Base-by-base conservation (phyloP, 1,284 basidiomycete genomes). In the Malassezia equina region DNA sequence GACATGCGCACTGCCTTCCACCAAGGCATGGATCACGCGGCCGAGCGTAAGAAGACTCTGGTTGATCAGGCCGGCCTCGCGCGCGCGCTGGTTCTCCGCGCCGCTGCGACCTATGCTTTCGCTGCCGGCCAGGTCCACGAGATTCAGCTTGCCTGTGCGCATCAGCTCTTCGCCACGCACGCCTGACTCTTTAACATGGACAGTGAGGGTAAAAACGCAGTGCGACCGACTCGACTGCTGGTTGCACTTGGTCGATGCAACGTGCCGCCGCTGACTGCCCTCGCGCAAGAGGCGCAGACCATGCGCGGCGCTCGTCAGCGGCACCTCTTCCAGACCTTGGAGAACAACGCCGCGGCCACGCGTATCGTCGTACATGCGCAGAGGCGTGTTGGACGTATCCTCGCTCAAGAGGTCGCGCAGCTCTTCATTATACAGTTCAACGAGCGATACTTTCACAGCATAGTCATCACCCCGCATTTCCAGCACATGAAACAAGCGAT, bases 351-450 rank as follows among this genome's bases (percentile, higher is more conserved):
- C 90, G 23, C 66, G 60, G 11, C 64, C 64, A 32, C 80, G 84
- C 0, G 82, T 78, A 70, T 98, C 94, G 58, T 98, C 93, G 71
- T 89, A 96, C 52, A 98, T 88, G 76, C 62, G 58, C 17, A 67
- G 58, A 11, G 36, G 4, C 21, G 85, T 82, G 25, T 83, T 78
- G 31, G 83, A 75, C 62, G 43, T 17, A 23, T 69, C 66, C n/a
- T 52, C 57, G 87, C 77, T 91, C 86, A 60, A 79, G 39, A 74
- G 47, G 49, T 74, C 71, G 32, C 71, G 69, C n/a, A 98, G 81
- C 74, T 98, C 93, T 77, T 99, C 94, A 72, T 99, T 99, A 78
- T 98, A 99, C n/a, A 99, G 81, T 73, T 99, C 94, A 52, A 99
- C 81, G 73, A 86, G 96, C 0, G 89, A 93, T 52, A 94, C 83